These are phyloP conservation scores for Acanthochlamys bracteata DNA, from an alignment of 106 monocot species.

Conservation along the genomic window DNA sequence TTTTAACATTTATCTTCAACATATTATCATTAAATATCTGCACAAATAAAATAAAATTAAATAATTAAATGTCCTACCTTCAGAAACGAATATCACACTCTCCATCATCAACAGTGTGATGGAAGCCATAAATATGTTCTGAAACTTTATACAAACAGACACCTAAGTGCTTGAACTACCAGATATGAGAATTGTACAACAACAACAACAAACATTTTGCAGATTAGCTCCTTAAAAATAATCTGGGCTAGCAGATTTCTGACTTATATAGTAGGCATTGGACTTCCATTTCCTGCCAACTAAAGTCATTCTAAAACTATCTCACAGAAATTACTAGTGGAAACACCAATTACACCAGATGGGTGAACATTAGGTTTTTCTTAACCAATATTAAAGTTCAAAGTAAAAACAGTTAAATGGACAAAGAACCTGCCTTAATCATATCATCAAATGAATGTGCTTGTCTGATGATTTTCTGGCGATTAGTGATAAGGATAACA, in stretches of 20 bases:
- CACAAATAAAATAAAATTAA: background rate
- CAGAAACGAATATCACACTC: background rate
- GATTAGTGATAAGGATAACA: conserved; percentile 83
- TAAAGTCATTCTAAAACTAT: no score
- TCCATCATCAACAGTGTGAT: background rate
- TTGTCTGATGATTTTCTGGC: conserved; percentile 85
- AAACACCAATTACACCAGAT: no score
- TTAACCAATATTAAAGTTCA: background rate
- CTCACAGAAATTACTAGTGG: no score
- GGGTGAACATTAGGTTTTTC: background rate
- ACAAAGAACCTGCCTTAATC: conserved; percentile 57
- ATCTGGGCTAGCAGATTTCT: no score
- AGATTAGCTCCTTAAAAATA: no score
- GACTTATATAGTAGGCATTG: no score
- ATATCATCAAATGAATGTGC: conserved; percentile 86
- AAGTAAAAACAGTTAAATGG: background rate
- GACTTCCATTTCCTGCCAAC: no score
- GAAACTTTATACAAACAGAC: no score
- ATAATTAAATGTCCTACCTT: background rate
- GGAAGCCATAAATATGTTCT: background rate
- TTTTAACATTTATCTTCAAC: conserved; percentile 88
- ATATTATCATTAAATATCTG: conserved; percentile 99
- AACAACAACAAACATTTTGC: no score
- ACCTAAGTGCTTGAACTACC: no score
- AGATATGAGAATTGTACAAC: no score